Conservation (phyloP, 805 yeast species). For the Yarrowia sp. region DNA sequence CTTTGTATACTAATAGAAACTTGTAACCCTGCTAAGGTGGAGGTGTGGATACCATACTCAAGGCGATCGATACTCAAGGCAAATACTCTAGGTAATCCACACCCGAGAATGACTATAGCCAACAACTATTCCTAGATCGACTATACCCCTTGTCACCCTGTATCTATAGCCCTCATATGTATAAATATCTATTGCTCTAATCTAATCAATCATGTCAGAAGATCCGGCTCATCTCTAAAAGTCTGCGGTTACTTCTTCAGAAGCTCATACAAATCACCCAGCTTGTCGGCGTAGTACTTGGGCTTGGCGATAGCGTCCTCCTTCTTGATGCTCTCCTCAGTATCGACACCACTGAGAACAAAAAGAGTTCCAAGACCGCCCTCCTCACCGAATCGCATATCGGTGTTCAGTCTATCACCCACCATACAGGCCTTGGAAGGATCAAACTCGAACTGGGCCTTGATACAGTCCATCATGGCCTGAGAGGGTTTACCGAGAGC, state of each 20-base stretch:
- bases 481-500: constrained; percentile 93
- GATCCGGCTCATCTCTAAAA: too few species aligned
- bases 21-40: too few species aligned
- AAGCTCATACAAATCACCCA: constrained; percentile 79
- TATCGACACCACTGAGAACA: constrained; percentile 91
- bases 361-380: constrained; percentile 87
- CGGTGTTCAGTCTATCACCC: constrained; percentile 95
- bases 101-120: too few species aligned
- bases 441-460: constrained; percentile 65
- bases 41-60: too few species aligned
- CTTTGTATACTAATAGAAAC: too few species aligned
- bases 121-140: too few species aligned
- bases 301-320: constrained; percentile 60
- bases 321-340: constrained; percentile 63
- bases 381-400: constrained; percentile 86
- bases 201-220: not conserved
- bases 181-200: constrained; percentile 1
- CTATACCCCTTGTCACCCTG: too few species aligned
- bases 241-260: constrained; percentile 40
- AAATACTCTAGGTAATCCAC: too few species aligned
- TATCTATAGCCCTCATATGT: not conserved
- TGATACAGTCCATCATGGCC: constrained; percentile 89
- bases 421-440: constrained; percentile 78
- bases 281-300: constrained; percentile 67
- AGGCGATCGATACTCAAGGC: too few species aligned